A percentile compares a stretch with the other conserved stretches of the same genome.
Conservation (phyloP, 371 early-diverging fungal genomes). For the Paraphysoderma sedebokerense region DNA sequence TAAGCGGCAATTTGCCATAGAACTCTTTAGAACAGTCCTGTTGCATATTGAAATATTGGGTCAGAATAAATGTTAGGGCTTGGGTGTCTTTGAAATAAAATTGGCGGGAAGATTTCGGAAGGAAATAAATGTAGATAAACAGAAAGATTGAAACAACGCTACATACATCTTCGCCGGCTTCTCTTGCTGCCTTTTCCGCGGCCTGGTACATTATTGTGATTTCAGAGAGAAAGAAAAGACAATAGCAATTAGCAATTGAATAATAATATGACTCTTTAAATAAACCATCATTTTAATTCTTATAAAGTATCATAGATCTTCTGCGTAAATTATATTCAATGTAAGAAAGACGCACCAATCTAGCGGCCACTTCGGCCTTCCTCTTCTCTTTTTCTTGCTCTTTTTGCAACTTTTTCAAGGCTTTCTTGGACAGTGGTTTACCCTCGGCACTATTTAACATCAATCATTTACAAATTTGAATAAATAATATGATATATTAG, state of each 20-base stretch:
- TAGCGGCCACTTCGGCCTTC: constrained; percentile 58
- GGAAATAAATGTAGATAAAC: constrained; percentile 8
- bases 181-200: constrained; percentile 66
- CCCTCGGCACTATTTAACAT: constrained; percentile 46
- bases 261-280: too few species aligned
- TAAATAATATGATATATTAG: not conserved
- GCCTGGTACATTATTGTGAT: constrained; percentile 27
- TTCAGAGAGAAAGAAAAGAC: too few species aligned
- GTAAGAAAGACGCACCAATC: too few species aligned
- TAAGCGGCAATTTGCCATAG: constrained; percentile 78
- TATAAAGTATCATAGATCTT: too few species aligned
- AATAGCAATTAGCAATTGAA: too few species aligned
- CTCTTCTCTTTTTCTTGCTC: constrained; percentile 71
- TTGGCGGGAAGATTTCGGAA: not conserved
- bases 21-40: constrained; percentile 63
- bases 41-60: too few species aligned
- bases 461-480: not conserved
- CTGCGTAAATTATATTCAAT: too few species aligned
- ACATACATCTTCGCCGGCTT: constrained; percentile 34
- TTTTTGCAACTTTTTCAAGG: constrained; percentile 82
- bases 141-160: constrained; percentile 4
- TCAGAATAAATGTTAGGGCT: not conserved
- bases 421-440: constrained; percentile 75
- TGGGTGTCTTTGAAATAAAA: not conserved
- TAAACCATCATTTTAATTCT: too few species aligned